Percentiles rank a stretch among this genome's conserved stretches.
Conservation (phyloP, 225 moss, liverwort and hornwort species). For the Neckera pumila region DNA sequence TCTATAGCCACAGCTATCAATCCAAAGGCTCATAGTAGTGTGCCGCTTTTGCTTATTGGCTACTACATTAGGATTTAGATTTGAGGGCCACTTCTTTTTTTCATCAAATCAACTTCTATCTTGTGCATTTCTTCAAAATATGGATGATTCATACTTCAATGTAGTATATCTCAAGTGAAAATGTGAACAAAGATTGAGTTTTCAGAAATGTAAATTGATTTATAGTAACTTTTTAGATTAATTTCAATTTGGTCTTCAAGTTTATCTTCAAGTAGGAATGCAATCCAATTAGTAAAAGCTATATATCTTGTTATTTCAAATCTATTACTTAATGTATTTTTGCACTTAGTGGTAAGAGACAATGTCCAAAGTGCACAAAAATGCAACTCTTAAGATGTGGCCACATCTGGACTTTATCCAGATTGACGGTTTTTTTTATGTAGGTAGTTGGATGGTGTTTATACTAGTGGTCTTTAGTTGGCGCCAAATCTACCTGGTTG, state of each 20-base stretch:
- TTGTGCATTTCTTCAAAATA: neutral
- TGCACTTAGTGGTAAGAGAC: neutral
- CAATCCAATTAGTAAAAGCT: neutral
- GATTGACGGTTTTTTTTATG: neutral
- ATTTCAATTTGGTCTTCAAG: neutral
- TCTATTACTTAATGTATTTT: neutral
- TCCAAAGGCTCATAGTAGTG: neutral
- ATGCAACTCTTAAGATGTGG: neutral
- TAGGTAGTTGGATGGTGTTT: accelerated
- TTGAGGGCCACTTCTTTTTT: neutral
- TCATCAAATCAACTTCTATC: neutral
- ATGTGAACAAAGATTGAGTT: neutral
- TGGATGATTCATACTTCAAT: neutral
- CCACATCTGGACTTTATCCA: neutral
- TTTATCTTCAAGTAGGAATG: neutral
- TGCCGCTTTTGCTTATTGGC: accelerated
- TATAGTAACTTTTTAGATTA: neutral
- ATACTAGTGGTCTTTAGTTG: neutral
- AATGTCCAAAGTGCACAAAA: neutral
- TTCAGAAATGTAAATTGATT: neutral
- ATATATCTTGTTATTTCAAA: neutral
- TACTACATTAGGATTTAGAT: neutral
- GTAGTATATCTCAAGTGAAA: neutral
- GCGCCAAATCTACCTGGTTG: accelerated
- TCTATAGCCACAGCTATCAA: neutral